Conservation (phyloP, 2,329 filamentous ascomycete genomes). For the Ambrosiella cleistominuta region DNA sequence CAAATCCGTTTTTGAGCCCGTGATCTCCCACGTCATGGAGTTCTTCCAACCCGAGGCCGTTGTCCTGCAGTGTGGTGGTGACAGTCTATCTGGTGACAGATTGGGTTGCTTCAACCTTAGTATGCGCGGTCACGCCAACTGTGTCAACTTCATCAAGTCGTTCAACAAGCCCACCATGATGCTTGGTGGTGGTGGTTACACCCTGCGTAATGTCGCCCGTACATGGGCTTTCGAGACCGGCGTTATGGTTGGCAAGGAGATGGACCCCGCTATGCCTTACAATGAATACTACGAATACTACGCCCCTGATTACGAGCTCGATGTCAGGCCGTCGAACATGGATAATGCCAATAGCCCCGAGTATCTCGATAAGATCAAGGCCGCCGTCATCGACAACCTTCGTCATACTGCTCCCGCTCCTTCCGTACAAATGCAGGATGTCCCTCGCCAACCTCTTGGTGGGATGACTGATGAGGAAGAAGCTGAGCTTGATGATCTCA, state of each 20-base stretch:
- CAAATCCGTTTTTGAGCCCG: conserved; percentile 77
- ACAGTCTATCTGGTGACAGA: conserved; percentile 84
- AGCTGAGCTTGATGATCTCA: conserved; percentile 47
- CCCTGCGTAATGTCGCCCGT: conserved; percentile 87
- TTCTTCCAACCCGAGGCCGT: conserved; percentile 83
- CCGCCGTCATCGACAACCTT: conserved; percentile 69
- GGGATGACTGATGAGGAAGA: conserved; percentile 51
- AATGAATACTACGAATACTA: conserved; percentile 97
- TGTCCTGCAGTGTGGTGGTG: conserved; percentile 88
- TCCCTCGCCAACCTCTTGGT: conserved; percentile 42
- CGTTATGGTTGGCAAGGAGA: conserved; percentile 64
- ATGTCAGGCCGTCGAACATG: conserved; percentile 74
- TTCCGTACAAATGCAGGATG: conserved; percentile 78
- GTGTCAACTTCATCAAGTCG: conserved; percentile 77
- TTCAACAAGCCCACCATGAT: conserved; percentile 77
- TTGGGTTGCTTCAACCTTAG: conserved; percentile 95
- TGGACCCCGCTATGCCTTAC: conserved; percentile 71
- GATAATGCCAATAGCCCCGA: conserved; percentile 78
- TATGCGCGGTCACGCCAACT: conserved; percentile 89
- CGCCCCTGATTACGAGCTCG: conserved; percentile 74
- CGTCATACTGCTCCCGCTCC: conserved; percentile 72
- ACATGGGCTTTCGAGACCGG: conserved; percentile 97
- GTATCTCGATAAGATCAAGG: conserved; percentile 67
- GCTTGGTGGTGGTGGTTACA: conserved; percentile 89
- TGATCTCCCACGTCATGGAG: conserved; percentile 71